Percentiles rank a stretch among this genome's conserved stretches.
phyloP scores from a whole-genome alignment of 805 yeast genomes.

The Dipodascus geniculatus region DNA sequence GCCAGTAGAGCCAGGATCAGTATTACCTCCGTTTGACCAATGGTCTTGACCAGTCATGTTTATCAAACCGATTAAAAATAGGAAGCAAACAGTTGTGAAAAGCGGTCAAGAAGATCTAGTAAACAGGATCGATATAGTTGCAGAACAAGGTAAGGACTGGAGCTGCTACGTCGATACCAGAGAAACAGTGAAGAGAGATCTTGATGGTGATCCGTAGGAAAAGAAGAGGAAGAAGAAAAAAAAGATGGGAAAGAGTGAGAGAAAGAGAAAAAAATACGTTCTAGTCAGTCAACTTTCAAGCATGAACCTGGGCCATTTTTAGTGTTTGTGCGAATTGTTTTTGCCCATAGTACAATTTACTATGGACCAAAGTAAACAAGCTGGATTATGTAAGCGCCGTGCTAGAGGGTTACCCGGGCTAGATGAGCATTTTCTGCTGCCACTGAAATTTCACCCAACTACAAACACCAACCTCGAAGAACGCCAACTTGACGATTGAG shows the following conservation, averaged over 20 bases:
- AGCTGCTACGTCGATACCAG: no score
- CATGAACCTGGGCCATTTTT: not conserved
- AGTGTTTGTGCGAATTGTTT: not conserved
- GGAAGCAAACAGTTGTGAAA: no score
- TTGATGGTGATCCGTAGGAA: not conserved
- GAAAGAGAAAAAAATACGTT: not conserved
- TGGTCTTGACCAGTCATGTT: slow-evolving; percentile 9
- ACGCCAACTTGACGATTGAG: no score
- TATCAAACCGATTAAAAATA: no score
- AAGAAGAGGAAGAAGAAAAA: not conserved
- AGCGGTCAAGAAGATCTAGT: no score
- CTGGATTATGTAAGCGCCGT: not conserved
- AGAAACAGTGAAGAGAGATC: no score
- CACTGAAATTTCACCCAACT: not conserved
- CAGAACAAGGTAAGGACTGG: no score
- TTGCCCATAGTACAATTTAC: not conserved
- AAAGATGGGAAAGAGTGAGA: not conserved
- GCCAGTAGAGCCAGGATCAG: slow-evolving; percentile 16
- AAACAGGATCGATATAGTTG: no score
- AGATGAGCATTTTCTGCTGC: not conserved
- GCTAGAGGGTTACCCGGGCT: no score
- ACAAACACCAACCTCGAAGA: no score
- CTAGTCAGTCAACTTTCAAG: not conserved
- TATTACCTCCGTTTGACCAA: slow-evolving; percentile 5
- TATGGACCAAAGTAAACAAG: not conserved